Conservation (phyloP, 1,284 basidiomycete species). For the Leccinum pseudoinsigne region DNA sequence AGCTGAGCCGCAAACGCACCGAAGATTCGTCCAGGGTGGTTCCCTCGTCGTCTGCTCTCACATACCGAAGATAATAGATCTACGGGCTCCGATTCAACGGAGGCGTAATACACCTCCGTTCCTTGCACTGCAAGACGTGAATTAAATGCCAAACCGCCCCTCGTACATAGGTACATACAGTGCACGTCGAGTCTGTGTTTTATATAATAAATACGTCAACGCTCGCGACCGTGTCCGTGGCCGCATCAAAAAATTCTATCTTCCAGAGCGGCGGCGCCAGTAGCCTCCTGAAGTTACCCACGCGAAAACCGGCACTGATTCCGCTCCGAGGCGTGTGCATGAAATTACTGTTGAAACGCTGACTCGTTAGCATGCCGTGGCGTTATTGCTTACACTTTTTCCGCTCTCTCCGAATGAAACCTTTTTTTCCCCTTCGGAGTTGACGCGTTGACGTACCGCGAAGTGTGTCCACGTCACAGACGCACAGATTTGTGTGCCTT, state of each 20-base stretch:
- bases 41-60: neutral
- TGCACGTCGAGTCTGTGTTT: neutral
- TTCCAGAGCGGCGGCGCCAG: neutral
- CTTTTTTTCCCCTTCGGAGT: neutral
- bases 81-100: neutral
- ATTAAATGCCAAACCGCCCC: neutral
- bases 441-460: neutral
- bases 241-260: neutral
- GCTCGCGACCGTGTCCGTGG: neutral
- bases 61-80: neutral
- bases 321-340: neutral
- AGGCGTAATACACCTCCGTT: neutral
- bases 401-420: neutral
- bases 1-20: neutral
- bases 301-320: neutral
- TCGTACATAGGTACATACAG: neutral
- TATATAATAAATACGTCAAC: neutral
- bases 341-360: neutral
- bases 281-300: neutral
- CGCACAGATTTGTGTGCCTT: neutral
- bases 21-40: neutral
- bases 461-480: neutral
- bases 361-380: neutral
- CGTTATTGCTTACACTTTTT: neutral
- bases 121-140: neutral